Evolutionary conservation across 176 grass and related monocot species (phyloP).

Genomic region (Juncus effusus): DNA sequence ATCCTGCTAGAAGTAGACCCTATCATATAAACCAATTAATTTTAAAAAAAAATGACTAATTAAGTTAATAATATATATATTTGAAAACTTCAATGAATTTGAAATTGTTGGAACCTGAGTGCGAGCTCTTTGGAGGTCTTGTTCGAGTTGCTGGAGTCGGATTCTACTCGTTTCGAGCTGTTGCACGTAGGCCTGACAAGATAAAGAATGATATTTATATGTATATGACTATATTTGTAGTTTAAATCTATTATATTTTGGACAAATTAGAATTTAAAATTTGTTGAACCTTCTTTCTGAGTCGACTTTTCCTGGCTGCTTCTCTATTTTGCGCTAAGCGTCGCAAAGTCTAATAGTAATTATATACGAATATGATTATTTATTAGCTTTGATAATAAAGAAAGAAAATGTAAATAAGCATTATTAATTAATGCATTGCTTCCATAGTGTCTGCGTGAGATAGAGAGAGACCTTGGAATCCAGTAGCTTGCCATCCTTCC

Average conservation of each 20-base stretch:
- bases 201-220: not conserved
- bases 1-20: conserved; percentile 81
- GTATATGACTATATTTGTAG: not conserved
- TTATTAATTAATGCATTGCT: not conserved
- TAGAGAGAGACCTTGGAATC: conserved; percentile 74
- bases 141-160: conserved; percentile 89
- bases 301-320: conserved; percentile 91
- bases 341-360: conserved; percentile 53
- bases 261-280: not conserved
- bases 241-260: not conserved
- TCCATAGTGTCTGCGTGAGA: not conserved
- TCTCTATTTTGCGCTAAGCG: conserved; percentile 97
- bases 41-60: conserved; percentile 18
- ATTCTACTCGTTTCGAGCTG: conserved; percentile 87
- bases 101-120: conserved; percentile 57
- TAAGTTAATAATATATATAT: conserved; percentile 12
- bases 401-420: not conserved
- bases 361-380: not conserved
- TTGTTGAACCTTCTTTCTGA: conserved; percentile 80
- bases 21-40: conserved; percentile 30
- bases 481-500: conserved; percentile 61
- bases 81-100: conserved; percentile 22
- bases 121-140: conserved; percentile 82
- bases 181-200: conserved; percentile 82
- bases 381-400: conserved; percentile 19